These are phyloP conservation scores for Alliaria petiolata DNA, from an alignment of 345 rosid species.

Conservation along the genomic window DNA sequence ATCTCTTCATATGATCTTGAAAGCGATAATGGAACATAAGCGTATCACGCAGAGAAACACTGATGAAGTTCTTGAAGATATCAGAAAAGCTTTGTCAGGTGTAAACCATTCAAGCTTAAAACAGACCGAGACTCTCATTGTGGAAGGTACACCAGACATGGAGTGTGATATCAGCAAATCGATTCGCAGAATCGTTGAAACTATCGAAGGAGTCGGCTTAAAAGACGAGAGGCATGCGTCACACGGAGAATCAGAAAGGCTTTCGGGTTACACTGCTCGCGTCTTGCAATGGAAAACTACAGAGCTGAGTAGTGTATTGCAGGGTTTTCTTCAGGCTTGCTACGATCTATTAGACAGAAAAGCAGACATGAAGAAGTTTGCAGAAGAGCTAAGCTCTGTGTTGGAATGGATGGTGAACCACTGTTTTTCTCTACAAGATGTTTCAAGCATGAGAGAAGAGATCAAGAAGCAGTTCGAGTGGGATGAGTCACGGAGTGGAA, in stretches of 20 bases:
- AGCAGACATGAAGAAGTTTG: constrained; percentile 53
- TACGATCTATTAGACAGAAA: constrained; percentile 56
- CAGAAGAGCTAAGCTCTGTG: constrained; percentile 51
- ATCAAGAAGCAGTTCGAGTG: constrained; percentile 60
- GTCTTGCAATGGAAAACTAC: constrained; percentile 89
- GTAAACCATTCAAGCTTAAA: constrained; percentile 25
- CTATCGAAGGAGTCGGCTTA: constrained; percentile 59
- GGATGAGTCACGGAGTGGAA: constrained; percentile 67
- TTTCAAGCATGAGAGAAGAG: constrained; percentile 81
- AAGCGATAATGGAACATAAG: constrained; percentile 46
- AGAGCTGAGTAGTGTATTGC: constrained; percentile 52
- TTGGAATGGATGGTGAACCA: constrained; percentile 86
- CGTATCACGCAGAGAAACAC: constrained; percentile 37
- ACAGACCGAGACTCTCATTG: constrained; percentile 24
- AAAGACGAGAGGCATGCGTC: constrained; percentile 42
- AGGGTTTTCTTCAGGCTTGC: constrained; percentile 62
- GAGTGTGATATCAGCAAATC: constrained; percentile 51
- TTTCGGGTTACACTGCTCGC: constrained; percentile 65
- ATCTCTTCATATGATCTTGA: constrained; percentile 51
- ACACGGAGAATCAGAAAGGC: constrained; percentile 42
- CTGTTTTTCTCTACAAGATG: constrained; percentile 91
- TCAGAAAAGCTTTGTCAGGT: constrained; percentile 46
- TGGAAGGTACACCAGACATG: constrained; percentile 20
- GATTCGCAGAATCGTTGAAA: constrained; percentile 56
- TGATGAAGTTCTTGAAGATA: constrained; percentile 54